Base-by-base conservation (phyloP, 306 rosid genomes). In the Hippophae tibetana region DNA sequence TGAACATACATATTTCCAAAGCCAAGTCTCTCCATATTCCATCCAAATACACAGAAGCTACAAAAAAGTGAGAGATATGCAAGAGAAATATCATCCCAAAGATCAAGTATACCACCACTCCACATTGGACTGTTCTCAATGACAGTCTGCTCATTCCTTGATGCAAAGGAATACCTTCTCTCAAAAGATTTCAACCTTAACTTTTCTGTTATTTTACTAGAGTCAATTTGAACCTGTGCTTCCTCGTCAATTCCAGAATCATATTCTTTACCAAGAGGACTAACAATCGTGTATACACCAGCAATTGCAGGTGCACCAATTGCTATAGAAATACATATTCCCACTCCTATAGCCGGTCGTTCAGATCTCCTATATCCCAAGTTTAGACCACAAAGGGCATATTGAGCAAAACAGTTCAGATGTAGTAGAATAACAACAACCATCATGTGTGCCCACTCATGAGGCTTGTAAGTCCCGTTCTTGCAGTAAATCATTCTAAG, bases 21-120 rank as follows among this genome's bases (percentile, higher is more conserved):
- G 13, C 95, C 95, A 52, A 87, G 96, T 57, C 96, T 87, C 73
- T 92, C 95, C 98, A 87, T 87, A 59, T 92, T 87, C 98, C 98
- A 78, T 45, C 96, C 98, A 68, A 92, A 87, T 9, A 83, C 95
- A 75, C 89, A 87, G 50, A 79, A 92, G 50, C 76, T 67, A 65
- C 96, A 92, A 75, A 92, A 85, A 57, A 87, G 87, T 48, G 96
- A 87, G 63, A 81, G 93, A 63, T 78, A 85, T 6, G 98, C 84
- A 13, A 79, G 46, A 62, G 98, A 83, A 65, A 87, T 72, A 57
- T 87, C 87, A 12, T 81, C 60, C 98, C 98, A 92, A 62, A 92
- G 67, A 66, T 92, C 95, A 56, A 85, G 76, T 76, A 92, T 70
- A 25, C 98, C 93, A 63, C 98, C 98, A 38, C 80, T 83, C 98